phyloP scores from a whole-genome alignment of 2,329 filamentous ascomycete genomes.

The Aspergillus udagawae region DNA sequence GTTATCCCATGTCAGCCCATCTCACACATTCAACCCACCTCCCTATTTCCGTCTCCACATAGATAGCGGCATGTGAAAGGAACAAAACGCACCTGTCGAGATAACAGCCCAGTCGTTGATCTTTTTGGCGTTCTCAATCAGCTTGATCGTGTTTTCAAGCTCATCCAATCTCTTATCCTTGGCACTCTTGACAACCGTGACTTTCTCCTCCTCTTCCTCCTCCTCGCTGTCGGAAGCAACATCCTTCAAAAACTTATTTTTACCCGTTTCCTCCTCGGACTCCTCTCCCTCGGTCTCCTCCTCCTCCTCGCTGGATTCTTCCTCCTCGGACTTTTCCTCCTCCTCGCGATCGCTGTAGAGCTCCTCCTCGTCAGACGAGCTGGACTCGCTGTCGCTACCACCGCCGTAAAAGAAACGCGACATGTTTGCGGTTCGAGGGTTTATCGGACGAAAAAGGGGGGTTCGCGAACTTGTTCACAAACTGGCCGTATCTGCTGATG shows the following conservation, averaged over 20 bases:
- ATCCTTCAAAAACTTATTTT: slow-evolving; percentile 74
- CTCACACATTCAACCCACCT: slow-evolving; percentile 1
- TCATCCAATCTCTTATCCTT: slow-evolving; percentile 97
- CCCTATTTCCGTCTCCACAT: background rate
- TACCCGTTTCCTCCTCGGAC: slow-evolving; percentile 51
- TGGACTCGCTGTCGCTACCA: slow-evolving; percentile 93
- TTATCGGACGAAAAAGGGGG: slow-evolving; percentile 13
- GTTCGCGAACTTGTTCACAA: slow-evolving; percentile 16
- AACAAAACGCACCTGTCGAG: slow-evolving; percentile 64
- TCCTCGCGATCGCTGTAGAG: slow-evolving; percentile 79
- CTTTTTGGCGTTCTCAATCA: slow-evolving; percentile 95
- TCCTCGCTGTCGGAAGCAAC: slow-evolving; percentile 69
- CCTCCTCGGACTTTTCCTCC: slow-evolving; percentile 54
- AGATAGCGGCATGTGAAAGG: background rate
- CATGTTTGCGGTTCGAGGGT: slow-evolving; percentile 54
- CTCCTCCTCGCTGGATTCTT: slow-evolving; percentile 53
- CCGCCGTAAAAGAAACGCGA: slow-evolving; percentile 97
- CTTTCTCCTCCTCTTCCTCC: slow-evolving; percentile 78
- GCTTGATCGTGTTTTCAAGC: slow-evolving; percentile 79
- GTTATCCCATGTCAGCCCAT: slow-evolving; percentile 15
- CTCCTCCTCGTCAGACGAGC: slow-evolving; percentile 90
- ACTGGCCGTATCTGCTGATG: slow-evolving; percentile 18
- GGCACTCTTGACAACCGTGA: slow-evolving; percentile 88
- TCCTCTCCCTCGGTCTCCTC: slow-evolving; percentile 55
- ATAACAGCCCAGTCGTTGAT: slow-evolving; percentile 97